These are phyloP conservation scores for Amyloporia xantha DNA, from an alignment of 768 basidiomycete genomes.

Conservation along the genomic window DNA sequence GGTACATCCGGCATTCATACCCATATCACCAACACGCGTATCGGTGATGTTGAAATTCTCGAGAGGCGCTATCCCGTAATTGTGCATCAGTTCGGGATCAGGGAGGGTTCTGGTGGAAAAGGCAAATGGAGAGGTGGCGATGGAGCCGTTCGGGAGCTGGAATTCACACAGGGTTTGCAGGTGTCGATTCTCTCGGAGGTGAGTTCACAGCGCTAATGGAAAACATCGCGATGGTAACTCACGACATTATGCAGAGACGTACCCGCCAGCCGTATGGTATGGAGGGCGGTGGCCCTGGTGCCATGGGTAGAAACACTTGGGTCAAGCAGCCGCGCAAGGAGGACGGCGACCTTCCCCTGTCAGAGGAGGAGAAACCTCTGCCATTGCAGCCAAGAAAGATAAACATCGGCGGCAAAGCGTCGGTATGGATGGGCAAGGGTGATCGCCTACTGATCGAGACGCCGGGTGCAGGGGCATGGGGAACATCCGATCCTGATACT, in stretches of 20 bases:
- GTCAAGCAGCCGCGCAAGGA: slow-evolving; percentile 58
- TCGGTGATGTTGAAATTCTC: slow-evolving; percentile 89
- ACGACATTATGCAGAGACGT: slow-evolving; percentile 48
- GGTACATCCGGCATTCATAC: slow-evolving; percentile 93
- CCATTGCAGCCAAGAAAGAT: slow-evolving; percentile 45
- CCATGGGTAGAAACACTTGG: slow-evolving; percentile 83
- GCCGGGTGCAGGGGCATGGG: slow-evolving; percentile 90
- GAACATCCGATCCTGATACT: slow-evolving; percentile 25
- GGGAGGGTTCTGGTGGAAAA: slow-evolving; percentile 59
- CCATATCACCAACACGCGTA: slow-evolving; percentile 89
- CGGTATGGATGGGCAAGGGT: slow-evolving; percentile 83
- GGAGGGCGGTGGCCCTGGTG: slow-evolving; percentile 70
- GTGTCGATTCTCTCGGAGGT: slow-evolving; percentile 88
- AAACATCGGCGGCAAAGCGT: slow-evolving; percentile 87
- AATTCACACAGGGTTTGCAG: slow-evolving; percentile 75
- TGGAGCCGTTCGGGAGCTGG: slow-evolving; percentile 78
- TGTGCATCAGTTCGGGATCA: slow-evolving; percentile 74
- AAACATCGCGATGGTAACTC: too few relatives aligned
- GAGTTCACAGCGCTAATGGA: slow-evolving; percentile 15
- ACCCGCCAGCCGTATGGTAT: slow-evolving; percentile 84
- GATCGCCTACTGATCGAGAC: slow-evolving; percentile 79
- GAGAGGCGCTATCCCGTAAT: slow-evolving; percentile 93
- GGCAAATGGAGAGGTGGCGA: slow-evolving; percentile 79
- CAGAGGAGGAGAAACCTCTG: slow-evolving; percentile 1
- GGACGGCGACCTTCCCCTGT: slow-evolving; percentile 54